Conservation (phyloP, 2,329 filamentous ascomycete species). For the Aspergillus persii region DNA sequence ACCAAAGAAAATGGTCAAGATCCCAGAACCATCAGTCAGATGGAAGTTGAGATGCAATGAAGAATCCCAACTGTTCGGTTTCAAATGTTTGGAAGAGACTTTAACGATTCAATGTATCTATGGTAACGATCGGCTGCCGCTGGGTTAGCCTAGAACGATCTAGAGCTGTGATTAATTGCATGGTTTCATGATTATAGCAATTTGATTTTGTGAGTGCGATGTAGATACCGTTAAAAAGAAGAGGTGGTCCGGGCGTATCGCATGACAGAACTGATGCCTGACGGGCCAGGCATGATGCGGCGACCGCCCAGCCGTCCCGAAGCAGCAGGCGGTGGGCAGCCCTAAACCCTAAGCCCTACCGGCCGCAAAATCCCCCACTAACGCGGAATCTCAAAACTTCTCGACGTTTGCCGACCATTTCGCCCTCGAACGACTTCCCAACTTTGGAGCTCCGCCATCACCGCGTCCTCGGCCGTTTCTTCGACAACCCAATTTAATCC, state of each 20-base stretch:
- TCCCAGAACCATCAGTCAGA: conserved; percentile 27
- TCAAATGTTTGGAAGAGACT: background rate
- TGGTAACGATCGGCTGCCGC: background rate
- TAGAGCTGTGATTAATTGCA: background rate
- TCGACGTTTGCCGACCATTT: conserved; percentile 26
- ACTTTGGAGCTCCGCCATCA: conserved; percentile 25
- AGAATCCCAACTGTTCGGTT: background rate
- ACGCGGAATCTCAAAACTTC: conserved; percentile 33
- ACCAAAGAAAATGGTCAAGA: conserved; percentile 28
- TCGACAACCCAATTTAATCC: conserved; percentile 34
- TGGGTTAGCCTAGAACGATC: conserved; percentile 7
- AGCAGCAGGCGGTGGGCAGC: conserved; percentile 27
- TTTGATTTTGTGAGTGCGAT: background rate
- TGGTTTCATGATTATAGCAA: background rate
- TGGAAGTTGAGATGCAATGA: conserved; percentile 54
- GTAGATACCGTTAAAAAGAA: too few relatives aligned
- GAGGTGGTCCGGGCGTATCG: background rate
- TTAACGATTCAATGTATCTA: conserved; percentile 10
- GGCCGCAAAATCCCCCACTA: conserved; percentile 40
- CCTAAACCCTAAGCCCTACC: conserved; percentile 21
- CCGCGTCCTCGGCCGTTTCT: conserved; percentile 33
- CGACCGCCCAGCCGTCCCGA: conserved; percentile 25
- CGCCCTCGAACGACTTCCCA: conserved; percentile 31
- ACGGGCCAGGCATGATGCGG: conserved; percentile 14
- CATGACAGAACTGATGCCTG: background rate